Evolutionary conservation across 768 basidiomycete genomes (phyloP), one percentile per base, ranked within the genome.

Genomic region (Termitomyces heimii): DNA sequence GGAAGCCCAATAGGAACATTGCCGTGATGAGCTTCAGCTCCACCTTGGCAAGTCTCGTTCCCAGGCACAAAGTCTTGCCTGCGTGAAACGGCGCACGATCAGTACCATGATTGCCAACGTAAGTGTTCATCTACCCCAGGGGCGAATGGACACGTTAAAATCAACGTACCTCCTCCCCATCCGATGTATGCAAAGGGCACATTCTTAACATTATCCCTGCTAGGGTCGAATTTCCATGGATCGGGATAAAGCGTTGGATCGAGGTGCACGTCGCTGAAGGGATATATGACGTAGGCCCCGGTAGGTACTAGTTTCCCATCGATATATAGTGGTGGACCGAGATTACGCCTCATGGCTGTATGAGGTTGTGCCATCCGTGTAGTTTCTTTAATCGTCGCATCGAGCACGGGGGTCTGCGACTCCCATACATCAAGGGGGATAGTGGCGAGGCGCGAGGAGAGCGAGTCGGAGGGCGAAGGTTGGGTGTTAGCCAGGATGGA

Each of bases 281-380:
- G 89, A 71, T 89, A 91, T 44, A 89, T 77, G 48, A 89, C 81
- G 65, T 87, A 90, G 54, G 87, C 81, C 56, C 88, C 89, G 22
- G 85, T 83, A 32, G 87, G 87, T 31, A 92, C 80, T 39, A 78
- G 71, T 70, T 84, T 87, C 59, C 82, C 82, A 71, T 85, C 81
- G 62, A 92, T 85, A 63, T 83, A 77, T 35, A 83, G 70, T 56
- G 87, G 85, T 62, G 85, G 86, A 18, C 88, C 89, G 57, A 89
- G 71, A 68, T 91, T 90, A 58, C 85, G 81, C 67, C 89, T 81
- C 87, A 90, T 89, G 56, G 89, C 89, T 1, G 82, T 82, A 70
- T 90, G 88, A 43, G 89, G 87, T 74, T 90, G 86, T 10, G 88
- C 88, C 47, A 91, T 73, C 39, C 89, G 85, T 24, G 88, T 82